Conservation (phyloP, 257 asterid species). For the Thymus quinquecostatus region DNA sequence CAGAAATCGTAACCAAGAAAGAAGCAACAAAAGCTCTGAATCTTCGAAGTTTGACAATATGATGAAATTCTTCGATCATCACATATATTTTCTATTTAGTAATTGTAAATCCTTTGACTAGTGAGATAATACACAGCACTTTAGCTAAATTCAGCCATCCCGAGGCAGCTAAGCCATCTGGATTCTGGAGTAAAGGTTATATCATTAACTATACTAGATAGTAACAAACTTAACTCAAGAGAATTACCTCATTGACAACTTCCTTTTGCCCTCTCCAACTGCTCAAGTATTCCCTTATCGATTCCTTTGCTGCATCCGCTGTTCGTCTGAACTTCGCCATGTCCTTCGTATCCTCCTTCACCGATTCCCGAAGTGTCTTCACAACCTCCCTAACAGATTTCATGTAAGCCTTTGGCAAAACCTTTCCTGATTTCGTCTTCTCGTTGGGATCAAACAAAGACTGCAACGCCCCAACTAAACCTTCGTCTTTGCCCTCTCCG, state of each 20-base stretch:
- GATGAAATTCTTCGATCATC: not conserved
- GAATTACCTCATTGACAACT: constrained; percentile 69
- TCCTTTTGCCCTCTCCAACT: constrained; percentile 79
- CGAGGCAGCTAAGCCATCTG: too few species aligned
- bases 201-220: too few species aligned
- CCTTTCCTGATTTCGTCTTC: constrained; percentile 82
- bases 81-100: not conserved
- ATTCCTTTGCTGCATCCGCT: constrained; percentile 92
- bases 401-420: constrained; percentile 86
- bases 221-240: not conserved
- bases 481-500: constrained; percentile 51
- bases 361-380: constrained; percentile 78
- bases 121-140: too few species aligned
- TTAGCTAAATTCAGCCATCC: not conserved
- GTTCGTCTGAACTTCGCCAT: constrained; percentile 81
- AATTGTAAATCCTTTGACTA: too few species aligned
- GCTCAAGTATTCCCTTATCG: constrained; percentile 71
- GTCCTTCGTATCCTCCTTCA: constrained; percentile 69
- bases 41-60: not conserved
- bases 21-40: too few species aligned
- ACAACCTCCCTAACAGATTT: constrained; percentile 86
- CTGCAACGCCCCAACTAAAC: constrained; percentile 64
- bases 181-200: too few species aligned
- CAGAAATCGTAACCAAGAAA: too few species aligned
- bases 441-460: constrained; percentile 84